Percentiles rank a stretch among this genome's conserved stretches.
phyloP scores from a whole-genome alignment of 192 early-diverging fungal genomes.

The Chytriomyces sp. region DNA sequence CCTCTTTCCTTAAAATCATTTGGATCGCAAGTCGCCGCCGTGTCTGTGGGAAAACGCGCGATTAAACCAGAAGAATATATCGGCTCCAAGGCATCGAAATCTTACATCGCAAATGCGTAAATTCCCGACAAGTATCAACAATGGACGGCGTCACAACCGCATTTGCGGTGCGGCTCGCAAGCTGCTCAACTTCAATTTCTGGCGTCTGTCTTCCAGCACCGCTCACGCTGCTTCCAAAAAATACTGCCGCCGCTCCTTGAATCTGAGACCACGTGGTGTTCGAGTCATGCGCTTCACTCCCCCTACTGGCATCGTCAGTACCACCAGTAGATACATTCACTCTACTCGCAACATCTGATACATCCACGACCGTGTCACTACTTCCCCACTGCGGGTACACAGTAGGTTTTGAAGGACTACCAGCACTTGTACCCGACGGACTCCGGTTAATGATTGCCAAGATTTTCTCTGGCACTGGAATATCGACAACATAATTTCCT shows the following conservation, averaged over 20 bases:
- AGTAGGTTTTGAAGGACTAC: not conserved
- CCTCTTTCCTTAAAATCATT: conserved; percentile 72
- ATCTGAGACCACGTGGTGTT: not conserved
- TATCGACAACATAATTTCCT: conserved; percentile 56
- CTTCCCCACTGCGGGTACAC: not conserved
- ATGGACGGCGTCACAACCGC: conserved; percentile 20
- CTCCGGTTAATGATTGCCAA: not conserved
- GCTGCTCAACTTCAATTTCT: too few species aligned
- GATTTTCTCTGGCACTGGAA: conserved; percentile 55
- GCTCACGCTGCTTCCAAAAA: conserved; percentile 2
- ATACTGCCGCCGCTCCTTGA: conserved; percentile 19
- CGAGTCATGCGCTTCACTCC: not conserved
- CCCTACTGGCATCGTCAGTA: not conserved
- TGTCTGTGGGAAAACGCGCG: conserved; percentile 43
- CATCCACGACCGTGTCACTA: conserved; percentile 15
- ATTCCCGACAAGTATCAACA: conserved; percentile 39
- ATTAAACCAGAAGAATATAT: not conserved
- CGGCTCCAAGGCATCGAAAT: not conserved
- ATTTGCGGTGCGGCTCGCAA: not conserved
- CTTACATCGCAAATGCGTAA: conserved; percentile 54
- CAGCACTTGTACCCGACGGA: not conserved
- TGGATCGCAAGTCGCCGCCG: conserved; percentile 84
- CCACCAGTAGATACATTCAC: not conserved
- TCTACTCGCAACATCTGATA: not conserved
- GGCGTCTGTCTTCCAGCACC: not conserved